Conservation (phyloP, 768 basidiomycete genomes). For the Hygrophoropsis aurantiaca region DNA sequence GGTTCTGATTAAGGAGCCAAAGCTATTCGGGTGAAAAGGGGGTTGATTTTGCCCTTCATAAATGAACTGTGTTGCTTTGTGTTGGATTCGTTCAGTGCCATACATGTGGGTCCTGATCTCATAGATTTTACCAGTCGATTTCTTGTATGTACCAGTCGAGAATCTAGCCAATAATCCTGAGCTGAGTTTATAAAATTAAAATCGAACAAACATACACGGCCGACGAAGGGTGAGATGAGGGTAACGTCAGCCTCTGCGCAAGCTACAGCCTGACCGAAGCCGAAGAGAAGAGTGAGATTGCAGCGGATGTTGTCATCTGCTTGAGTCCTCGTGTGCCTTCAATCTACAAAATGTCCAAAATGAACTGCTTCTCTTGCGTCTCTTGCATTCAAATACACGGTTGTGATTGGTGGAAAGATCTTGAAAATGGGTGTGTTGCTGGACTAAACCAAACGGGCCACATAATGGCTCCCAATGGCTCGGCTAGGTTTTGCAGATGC, state of each 20-base stretch:
- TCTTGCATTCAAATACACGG: too few species aligned
- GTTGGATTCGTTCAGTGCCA: too few species aligned
- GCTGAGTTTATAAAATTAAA: not conserved
- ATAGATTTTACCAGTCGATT: conserved; percentile 81
- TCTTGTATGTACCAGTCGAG: conserved; percentile 99
- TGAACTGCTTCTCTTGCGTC: too few species aligned
- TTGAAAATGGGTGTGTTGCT: too few species aligned
- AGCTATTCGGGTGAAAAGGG: conserved; percentile 99
- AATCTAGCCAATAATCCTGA: conserved; percentile 52
- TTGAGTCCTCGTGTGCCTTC: conserved; percentile 95
- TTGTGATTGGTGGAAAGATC: too few species aligned
- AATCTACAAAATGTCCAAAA: too few species aligned
- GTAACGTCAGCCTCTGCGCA: conserved; percentile 98
- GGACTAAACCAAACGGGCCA: too few species aligned
- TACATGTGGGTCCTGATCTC: conserved; percentile 93
- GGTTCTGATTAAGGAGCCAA: too few species aligned
- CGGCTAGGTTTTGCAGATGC: too few species aligned
- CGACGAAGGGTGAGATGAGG: conserved; percentile 99
- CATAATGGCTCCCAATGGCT: too few species aligned
- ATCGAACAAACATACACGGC: conserved; percentile 63
- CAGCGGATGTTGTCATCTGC: conserved; percentile 93
- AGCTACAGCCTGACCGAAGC: conserved; percentile 97
- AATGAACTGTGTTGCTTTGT: conserved; percentile 99
- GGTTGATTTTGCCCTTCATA: conserved; percentile 97
- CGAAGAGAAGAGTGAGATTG: conserved; percentile 98